Conservation (phyloP, 1,284 basidiomycete species). For the Rhodotorula mucilaginosa region DNA sequence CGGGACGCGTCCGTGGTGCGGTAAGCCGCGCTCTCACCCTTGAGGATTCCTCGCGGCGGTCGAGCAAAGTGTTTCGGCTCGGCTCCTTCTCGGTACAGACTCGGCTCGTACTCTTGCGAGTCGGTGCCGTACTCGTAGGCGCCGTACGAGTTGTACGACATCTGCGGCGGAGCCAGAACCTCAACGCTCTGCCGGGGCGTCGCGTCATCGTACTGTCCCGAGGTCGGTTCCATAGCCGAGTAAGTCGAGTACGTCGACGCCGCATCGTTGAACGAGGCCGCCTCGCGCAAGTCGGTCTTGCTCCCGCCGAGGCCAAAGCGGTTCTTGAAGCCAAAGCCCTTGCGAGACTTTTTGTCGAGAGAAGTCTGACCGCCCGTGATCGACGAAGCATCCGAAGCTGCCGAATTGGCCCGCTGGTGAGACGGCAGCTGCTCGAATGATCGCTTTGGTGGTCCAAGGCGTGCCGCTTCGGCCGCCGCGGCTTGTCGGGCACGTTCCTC, state of each 20-base stretch:
- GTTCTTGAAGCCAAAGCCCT: constrained; percentile 47
- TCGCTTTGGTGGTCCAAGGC: constrained; percentile 7
- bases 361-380: constrained; percentile 11
- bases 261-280: constrained; percentile 15
- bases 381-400: constrained; percentile 8
- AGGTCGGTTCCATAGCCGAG: not conserved
- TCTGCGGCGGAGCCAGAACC: constrained; percentile 16
- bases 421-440: constrained; percentile 22
- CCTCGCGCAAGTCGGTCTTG: constrained; percentile 28
- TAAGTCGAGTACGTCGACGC: constrained; percentile 6
- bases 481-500: constrained; percentile 46
- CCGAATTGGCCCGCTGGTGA: constrained; percentile 22
- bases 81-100: constrained; percentile 61
- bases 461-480: constrained; percentile 30
- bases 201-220: constrained; percentile 15
- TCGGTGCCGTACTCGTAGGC: constrained; percentile 44
- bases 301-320: constrained; percentile 47
- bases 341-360: constrained; percentile 42
- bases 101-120: constrained; percentile 56
- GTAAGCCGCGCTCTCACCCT: constrained; percentile 57
- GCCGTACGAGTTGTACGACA: constrained; percentile 29
- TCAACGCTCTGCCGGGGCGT: constrained; percentile 27
- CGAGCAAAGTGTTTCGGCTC: constrained; percentile 46
- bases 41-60: constrained; percentile 79
- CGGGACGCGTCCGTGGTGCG: not conserved